phyloP scores from a whole-genome alignment of 2,329 filamentous ascomycete genomes.

The Sporothrix brunneoviolacea region DNA sequence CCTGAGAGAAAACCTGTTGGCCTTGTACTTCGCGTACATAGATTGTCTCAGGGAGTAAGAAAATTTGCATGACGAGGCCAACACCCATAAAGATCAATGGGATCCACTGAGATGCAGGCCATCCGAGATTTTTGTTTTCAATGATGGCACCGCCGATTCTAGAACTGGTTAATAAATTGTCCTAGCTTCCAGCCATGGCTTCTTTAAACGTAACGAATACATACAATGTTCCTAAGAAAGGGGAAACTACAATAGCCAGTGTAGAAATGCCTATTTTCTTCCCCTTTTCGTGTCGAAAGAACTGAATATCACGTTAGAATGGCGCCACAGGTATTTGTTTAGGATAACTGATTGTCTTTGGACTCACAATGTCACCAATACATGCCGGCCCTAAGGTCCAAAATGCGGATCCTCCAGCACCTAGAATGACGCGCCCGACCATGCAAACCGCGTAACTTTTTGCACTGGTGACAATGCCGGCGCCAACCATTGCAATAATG shows the following conservation, averaged over 20 bases:
- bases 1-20: background rate
- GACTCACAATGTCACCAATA: constrained; percentile 5
- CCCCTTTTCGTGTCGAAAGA: constrained; percentile 3
- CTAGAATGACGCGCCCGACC: constrained; percentile 4
- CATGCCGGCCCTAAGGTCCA: constrained; percentile 5
- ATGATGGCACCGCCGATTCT: constrained; percentile 4
- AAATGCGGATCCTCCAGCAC: background rate
- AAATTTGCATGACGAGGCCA: constrained; percentile 4
- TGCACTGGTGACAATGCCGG: constrained; percentile 4
- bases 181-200: no score
- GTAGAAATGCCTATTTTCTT: constrained; percentile 8
- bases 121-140: constrained; percentile 1
- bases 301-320: no score
- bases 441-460: constrained; percentile 2
- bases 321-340: no score
- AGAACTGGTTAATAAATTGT: no score
- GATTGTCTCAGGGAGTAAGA: constrained; percentile 5
- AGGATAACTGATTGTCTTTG: no score
- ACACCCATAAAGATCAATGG: constrained; percentile 6
- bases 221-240: background rate
- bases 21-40: constrained; percentile 2
- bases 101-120: constrained; percentile 7
- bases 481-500: constrained; percentile 7
- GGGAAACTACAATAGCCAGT: constrained; percentile 5
- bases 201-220: no score